Conservation (phyloP, 148 eudicot species). For the Oxyria digyna region DNA sequence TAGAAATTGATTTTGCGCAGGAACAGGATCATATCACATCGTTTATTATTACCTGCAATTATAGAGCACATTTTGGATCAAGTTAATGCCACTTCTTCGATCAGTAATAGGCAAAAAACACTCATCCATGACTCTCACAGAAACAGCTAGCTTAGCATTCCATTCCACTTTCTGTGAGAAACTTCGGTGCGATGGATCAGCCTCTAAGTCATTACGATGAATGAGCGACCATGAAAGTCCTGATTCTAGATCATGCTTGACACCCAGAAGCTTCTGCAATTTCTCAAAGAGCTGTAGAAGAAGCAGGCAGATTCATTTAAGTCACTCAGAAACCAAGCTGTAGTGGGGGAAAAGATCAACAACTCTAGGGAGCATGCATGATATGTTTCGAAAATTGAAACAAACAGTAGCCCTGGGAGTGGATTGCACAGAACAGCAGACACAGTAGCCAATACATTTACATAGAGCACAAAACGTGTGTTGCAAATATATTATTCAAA, state of each 20-base stretch:
- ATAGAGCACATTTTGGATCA: conserved; percentile 77
- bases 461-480: not conserved
- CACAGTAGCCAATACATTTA: not conserved
- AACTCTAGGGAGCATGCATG: not conserved
- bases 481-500: not conserved
- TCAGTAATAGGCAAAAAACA: conserved; percentile 89
- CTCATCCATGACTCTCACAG: conserved; percentile 81
- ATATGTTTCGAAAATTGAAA: not conserved
- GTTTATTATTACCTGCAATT: conserved; percentile 73
- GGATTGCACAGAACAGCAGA: not conserved
- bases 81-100: conserved; percentile 75
- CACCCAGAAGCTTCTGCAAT: conserved; percentile 80
- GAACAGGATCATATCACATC: too few relatives aligned
- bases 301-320: conserved; percentile 11
- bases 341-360: not conserved
- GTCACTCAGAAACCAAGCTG: not conserved
- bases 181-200: conserved; percentile 44
- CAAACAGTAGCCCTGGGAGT: not conserved
- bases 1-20: too few relatives aligned
- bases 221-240: conserved; percentile 89
- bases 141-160: conserved; percentile 95
- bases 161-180: conserved; percentile 63
- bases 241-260: conserved; percentile 72
- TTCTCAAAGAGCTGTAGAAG: conserved; percentile 52
- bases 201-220: conserved; percentile 48